Evolutionary conservation across 768 basidiomycete genomes (phyloP).

Genomic region (Amanita pseudoporphyria): DNA sequence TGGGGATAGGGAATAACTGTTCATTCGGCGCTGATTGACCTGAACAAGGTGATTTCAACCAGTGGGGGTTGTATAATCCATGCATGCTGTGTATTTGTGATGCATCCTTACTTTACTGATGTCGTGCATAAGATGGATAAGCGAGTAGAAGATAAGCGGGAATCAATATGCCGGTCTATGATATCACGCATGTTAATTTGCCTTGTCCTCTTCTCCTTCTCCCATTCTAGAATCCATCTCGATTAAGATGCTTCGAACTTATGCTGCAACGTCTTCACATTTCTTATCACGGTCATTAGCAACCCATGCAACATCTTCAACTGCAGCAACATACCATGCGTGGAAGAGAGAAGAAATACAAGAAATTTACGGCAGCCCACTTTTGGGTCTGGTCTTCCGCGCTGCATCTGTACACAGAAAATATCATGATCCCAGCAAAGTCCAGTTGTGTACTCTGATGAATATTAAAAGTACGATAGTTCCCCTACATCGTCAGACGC

Average conservation of each 20-base stretch:
- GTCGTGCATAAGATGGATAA: too few species aligned
- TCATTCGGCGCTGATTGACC: too few species aligned
- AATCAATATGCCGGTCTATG: too few species aligned
- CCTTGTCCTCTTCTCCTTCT: constrained; percentile 3
- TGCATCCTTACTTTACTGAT: too few species aligned
- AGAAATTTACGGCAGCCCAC: constrained; percentile 72
- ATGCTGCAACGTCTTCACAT: neutral
- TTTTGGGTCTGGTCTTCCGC: constrained; percentile 84
- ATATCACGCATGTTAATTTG: neutral
- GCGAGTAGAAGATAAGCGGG: neutral
- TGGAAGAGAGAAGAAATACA: constrained; percentile 82
- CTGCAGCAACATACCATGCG: constrained; percentile 37
- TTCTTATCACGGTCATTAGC: constrained; percentile 39
- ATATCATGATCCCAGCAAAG: constrained; percentile 80
- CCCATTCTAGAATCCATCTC: constrained; percentile 3
- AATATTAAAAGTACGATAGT: constrained; percentile 84
- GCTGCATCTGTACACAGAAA: constrained; percentile 80
- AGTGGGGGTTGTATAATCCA: constrained; percentile 7
- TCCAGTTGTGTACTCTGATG: constrained; percentile 96
- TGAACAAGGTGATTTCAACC: too few species aligned
- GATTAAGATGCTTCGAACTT: constrained; percentile 29
- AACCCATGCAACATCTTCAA: constrained; percentile 39
- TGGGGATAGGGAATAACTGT: neutral
- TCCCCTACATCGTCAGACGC: constrained; percentile 17
- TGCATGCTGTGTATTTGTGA: constrained; percentile 5